Conservation (phyloP, 1,284 basidiomycete genomes). For the Austropuccinia psidii region DNA sequence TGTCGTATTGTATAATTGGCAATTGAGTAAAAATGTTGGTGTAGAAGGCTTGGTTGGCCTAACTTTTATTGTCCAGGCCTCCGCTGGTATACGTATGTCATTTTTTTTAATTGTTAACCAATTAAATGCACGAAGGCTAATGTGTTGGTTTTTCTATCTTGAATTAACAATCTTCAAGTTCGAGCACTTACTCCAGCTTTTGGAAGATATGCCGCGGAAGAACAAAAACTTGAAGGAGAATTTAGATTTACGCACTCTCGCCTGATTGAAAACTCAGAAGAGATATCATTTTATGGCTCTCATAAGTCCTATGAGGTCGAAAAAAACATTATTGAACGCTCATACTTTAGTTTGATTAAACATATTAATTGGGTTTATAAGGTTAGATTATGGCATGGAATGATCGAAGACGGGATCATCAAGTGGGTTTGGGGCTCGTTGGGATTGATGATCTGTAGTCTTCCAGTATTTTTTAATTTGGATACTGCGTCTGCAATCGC, state of each 20-base stretch:
- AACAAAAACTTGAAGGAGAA: conserved; percentile 75
- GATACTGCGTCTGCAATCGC: conserved; percentile 50
- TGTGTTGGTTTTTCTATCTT: not conserved
- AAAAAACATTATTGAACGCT: conserved; percentile 83
- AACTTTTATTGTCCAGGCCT: conserved; percentile 73
- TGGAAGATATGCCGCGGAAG: conserved; percentile 70
- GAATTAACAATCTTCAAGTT: conserved; percentile 53
- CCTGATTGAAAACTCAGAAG: conserved; percentile 86
- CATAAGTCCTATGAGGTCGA: conserved; percentile 83
- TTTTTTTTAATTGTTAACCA: not conserved
- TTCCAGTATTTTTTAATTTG: conserved; percentile 86
- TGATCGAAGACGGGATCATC: conserved; percentile 88
- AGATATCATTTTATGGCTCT: conserved; percentile 84
- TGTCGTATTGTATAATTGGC: conserved; percentile 83
- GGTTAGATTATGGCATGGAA: conserved; percentile 80
- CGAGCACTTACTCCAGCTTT: conserved; percentile 85
- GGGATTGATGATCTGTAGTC: conserved; percentile 79
- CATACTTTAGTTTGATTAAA: conserved; percentile 77
- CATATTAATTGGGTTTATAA: conserved; percentile 78
- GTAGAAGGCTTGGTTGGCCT: conserved; percentile 83
- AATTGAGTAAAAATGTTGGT: conserved; percentile 85
- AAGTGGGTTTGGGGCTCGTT: conserved; percentile 54
- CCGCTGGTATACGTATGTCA: conserved; percentile 65
- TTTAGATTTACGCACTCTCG: conserved; percentile 87
- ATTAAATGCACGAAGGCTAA: not conserved